Base-by-base conservation (phyloP, 805 yeast genomes). In the Wickerhamiella parazyma region DNA sequence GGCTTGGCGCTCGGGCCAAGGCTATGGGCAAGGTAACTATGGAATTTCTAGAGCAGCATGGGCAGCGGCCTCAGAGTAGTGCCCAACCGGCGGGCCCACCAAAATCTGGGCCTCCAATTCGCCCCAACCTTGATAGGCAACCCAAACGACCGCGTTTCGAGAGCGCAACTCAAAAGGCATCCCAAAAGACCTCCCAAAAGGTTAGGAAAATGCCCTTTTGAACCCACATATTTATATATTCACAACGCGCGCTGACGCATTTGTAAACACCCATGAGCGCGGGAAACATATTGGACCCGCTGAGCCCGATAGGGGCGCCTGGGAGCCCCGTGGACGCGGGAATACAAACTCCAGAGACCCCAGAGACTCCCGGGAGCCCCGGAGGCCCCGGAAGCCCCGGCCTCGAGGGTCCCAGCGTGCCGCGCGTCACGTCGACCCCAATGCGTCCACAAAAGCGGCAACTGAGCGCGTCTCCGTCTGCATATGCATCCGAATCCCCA, bases 41-140 rank as follows among this genome's bases (percentile, higher is more conserved):
- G 20, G 43, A 40, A 18, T 40, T 33, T 33, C 5, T 40, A 12
- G 43, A 40, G 33, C 11, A 12, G 29, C 25, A 22, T 6, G 8
- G 9, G 25, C 25, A 22, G 25, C 25, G 9, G 25, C 25, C 9
- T 22, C 25, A 6, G 6, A 22, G 6, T 6, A 6, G 25, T 22
- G 8, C 25, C 25, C 25, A 22, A 9, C 25, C 8, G 25, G 25
- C 25, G 10, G 26, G 26, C 26, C 11, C 6, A 9, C 6, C 14
- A 28, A 16, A 6, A 4, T 11, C n/a, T 28, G 31, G 16, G 14
- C 31, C 16, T 28, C 8, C 14, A 4, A 16, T 7, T 6, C 4
- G 12, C n/a, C 4, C 14, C 16, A 11, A 16, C 16, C 4, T 4
- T 12, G 6, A 28, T 6, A 7, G 31, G 14, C 31, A 25, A 12